Percentiles rank a stretch among this genome's conserved stretches.
Evolutionary conservation across 164 flowering plant genomes (phyloP).

Genomic region (Aristolochia fimbriata): DNA sequence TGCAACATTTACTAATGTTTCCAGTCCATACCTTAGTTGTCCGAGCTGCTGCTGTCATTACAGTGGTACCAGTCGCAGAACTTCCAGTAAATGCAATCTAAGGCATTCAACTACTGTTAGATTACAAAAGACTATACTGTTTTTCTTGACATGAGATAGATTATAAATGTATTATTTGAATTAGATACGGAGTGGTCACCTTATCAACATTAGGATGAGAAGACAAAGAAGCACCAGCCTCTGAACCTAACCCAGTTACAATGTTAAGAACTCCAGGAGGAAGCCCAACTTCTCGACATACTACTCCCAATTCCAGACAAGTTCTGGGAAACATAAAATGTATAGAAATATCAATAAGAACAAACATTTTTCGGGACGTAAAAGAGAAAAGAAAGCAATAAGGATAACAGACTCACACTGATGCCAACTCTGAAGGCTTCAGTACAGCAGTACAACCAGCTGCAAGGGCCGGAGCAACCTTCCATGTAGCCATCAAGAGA

Average conservation of each 20-base stretch:
- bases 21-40: constrained; percentile 52
- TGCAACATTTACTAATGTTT: not conserved
- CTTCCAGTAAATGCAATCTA: constrained; percentile 99
- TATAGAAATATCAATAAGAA: not conserved
- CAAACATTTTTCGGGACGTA: not conserved
- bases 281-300: constrained; percentile 83
- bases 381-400: not conserved
- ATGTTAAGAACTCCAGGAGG: constrained; percentile 91
- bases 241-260: constrained; percentile 84
- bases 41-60: constrained; percentile 91
- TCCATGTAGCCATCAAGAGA: constrained; percentile 90
- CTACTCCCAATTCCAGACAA: constrained; percentile 87
- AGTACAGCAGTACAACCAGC: constrained; percentile 95
- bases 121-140: no score
- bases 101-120: not conserved
- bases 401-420: constrained; percentile 41
- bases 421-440: constrained; percentile 92
- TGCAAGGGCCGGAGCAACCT: constrained; percentile 96
- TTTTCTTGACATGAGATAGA: no score
- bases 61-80: constrained; percentile 69
- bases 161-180: no score
- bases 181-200: constrained; percentile 25
- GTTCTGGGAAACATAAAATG: constrained; percentile 44
- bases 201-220: constrained; percentile 92
- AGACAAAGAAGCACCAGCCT: constrained; percentile 96